Evolutionary conservation across 305 asterid genomes (phyloP).

Genomic region (Ajuga reptans): DNA sequence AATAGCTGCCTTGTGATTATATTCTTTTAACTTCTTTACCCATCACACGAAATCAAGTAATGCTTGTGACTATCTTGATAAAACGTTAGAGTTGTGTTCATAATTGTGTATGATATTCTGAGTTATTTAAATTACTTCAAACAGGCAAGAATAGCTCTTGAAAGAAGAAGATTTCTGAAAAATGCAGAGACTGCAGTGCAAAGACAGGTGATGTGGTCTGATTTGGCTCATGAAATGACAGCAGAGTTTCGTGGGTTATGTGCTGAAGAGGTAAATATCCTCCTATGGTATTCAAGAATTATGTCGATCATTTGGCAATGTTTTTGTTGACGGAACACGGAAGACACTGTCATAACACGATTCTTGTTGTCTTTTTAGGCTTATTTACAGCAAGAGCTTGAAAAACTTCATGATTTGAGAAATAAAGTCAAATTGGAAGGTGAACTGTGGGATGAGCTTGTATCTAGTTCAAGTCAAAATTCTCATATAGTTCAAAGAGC

Average conservation of each 20-base stretch:
- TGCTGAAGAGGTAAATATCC: slow-evolving; percentile 81
- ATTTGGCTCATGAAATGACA: slow-evolving; percentile 98
- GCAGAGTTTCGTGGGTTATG: slow-evolving; percentile 98
- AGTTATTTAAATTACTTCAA: slow-evolving; percentile 8
- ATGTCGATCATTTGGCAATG: neutral
- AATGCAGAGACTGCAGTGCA: slow-evolving; percentile 96
- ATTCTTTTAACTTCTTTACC: neutral
- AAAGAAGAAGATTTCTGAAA: slow-evolving; percentile 82
- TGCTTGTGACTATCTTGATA: slow-evolving; percentile 16
- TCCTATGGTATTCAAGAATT: slow-evolving; percentile 14
- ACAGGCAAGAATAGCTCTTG: slow-evolving; percentile 98
- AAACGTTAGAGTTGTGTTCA: neutral
- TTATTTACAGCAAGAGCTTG: slow-evolving; percentile 97
- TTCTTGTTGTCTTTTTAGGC: slow-evolving; percentile 47
- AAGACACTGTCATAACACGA: slow-evolving; percentile 14
- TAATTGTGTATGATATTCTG: neutral
- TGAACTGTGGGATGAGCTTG: slow-evolving; percentile 97
- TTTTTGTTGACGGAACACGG: slow-evolving; percentile 12
- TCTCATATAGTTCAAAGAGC: slow-evolving; percentile 99
- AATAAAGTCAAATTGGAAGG: slow-evolving; percentile 97
- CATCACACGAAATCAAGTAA: neutral
- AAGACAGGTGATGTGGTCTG: slow-evolving; percentile 95
- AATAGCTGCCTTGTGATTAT: neutral
- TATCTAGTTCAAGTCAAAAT: slow-evolving; percentile 96
- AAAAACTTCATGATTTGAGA: slow-evolving; percentile 86